Evolutionary conservation across 495 filamentous ascomycete genomes (phyloP), one percentile per base, ranked within the genome.

Genomic region (Lophium mytilinum): DNA sequence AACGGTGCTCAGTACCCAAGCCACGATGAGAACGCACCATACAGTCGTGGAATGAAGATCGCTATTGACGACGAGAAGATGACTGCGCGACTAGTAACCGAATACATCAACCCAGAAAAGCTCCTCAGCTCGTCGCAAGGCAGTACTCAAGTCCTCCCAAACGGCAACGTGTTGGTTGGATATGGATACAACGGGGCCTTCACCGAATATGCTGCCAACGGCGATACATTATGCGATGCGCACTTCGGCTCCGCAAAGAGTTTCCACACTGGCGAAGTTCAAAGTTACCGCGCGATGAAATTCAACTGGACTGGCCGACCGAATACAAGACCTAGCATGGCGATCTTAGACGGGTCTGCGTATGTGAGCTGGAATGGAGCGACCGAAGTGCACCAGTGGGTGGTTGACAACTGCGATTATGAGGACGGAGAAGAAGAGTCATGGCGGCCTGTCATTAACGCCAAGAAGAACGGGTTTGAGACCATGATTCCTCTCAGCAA

Each of bases 81-180:
- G 60, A 68, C 62, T 11, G 65, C 56, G 10, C 45, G 37, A 17
- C 56, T 68, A 9, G 62, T 42, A 11, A 21, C 15, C 9, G 15
- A 49, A n/a, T 67, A 64, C 53, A 45, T 40, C 18, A 50, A 61
- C 48, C 46, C 61, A 14, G 9, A 56, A 5, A n/a, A 59, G 4
- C 54, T 68, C 33, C 58, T 54, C 36, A 66, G 62, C 18, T 58
- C 50, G 4, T 62, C 62, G 9, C 67, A 71, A 56, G 68, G 67
- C 19, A 62, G 53, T 15, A 61, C 68, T 51, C 65, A 71, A 42
- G 42, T 67, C 46, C 54, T 69, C 4, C 60, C 57, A 3, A 66
- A 62, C 49, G 63, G 62, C 30, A 64, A 68, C 45, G 49, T 68
- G 15, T 48, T 68, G 10, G 56, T 71, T 7, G 68, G 58, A 17